These are phyloP conservation scores for Amanita thiersii DNA, from an alignment of 768 basidiomycete genomes.

Conservation along the genomic window DNA sequence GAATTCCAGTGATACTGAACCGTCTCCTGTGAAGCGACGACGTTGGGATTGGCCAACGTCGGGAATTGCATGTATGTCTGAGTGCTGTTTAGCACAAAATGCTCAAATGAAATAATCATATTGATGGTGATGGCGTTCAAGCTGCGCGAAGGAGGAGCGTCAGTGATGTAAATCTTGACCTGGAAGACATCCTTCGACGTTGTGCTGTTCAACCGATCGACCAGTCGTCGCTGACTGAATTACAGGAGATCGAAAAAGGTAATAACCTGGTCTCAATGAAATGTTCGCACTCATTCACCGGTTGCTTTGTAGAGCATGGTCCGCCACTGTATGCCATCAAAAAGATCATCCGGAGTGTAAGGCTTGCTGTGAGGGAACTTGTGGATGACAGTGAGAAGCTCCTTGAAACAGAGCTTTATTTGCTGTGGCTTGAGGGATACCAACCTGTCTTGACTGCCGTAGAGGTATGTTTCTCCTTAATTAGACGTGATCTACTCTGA, in stretches of 20 bases:
- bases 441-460: conserved; percentile 29
- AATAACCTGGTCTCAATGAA: conserved; percentile 6
- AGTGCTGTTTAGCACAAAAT: background rate
- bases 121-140: background rate
- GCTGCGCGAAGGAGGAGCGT: conserved; percentile 12
- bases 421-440: conserved; percentile 31
- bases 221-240: conserved; percentile 12
- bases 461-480: conserved; percentile 20
- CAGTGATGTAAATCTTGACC: conserved; percentile 13
- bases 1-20: conserved; percentile 1
- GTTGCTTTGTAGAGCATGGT: conserved; percentile 6
- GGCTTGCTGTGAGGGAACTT: conserved; percentile 21
- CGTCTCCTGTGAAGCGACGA: conserved; percentile 1
- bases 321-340: conserved; percentile 18
- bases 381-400: conserved; percentile 20
- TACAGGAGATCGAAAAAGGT: conserved; percentile 19
- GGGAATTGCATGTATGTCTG: conserved; percentile 2
- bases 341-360: conserved; percentile 23
- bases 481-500: background rate
- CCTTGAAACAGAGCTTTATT: conserved; percentile 34
- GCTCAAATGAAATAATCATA: background rate
- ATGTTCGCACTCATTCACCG: conserved; percentile 11
- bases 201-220: conserved; percentile 14
- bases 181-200: conserved; percentile 16
- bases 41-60: conserved; percentile 1